Evolutionary conservation across 768 basidiomycete genomes (phyloP).

Genomic region (Lactarius pseudohatsudake): DNA sequence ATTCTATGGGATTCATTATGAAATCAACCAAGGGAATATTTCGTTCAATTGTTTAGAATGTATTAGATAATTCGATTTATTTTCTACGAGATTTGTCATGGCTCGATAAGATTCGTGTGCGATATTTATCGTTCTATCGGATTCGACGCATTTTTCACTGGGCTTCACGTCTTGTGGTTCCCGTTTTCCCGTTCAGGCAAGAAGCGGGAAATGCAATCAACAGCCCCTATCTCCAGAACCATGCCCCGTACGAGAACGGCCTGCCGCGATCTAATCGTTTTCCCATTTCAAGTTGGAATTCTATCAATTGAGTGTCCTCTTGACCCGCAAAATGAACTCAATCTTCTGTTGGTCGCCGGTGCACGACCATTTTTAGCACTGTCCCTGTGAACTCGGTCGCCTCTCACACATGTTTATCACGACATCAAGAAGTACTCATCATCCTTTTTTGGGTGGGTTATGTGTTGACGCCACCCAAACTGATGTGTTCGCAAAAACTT

Average conservation of each 20-base stretch:
- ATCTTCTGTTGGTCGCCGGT: not conserved
- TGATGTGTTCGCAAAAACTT: slow-evolving; percentile 13
- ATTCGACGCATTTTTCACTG: too few relatives aligned
- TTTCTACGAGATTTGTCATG: too few relatives aligned
- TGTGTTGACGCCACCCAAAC: slow-evolving; percentile 16
- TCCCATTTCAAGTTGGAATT: not conserved
- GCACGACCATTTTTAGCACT: not conserved
- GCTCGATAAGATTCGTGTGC: too few relatives aligned
- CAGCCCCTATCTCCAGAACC: slow-evolving; percentile 26
- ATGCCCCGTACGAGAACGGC: not conserved
- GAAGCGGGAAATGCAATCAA: slow-evolving; percentile 26
- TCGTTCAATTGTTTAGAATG: too few relatives aligned
- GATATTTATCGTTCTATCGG: too few relatives aligned
- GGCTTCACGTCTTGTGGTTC: slow-evolving; percentile 18
- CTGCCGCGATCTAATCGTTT: not conserved
- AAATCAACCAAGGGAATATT: too few relatives aligned
- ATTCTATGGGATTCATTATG: too few relatives aligned
- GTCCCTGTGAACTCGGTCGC: not conserved
- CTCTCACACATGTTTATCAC: slow-evolving; percentile 1
- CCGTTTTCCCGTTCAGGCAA: slow-evolving; percentile 23
- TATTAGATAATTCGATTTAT: too few relatives aligned
- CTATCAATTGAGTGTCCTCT: not conserved
- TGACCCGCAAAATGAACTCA: not conserved
- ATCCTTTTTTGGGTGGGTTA: not conserved
- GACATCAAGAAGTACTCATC: not conserved